Evolutionary conservation across 495 filamentous ascomycete genomes (phyloP), one percentile per base, ranked within the genome.

Genomic region (Staphylotrichum tortipilum): DNA sequence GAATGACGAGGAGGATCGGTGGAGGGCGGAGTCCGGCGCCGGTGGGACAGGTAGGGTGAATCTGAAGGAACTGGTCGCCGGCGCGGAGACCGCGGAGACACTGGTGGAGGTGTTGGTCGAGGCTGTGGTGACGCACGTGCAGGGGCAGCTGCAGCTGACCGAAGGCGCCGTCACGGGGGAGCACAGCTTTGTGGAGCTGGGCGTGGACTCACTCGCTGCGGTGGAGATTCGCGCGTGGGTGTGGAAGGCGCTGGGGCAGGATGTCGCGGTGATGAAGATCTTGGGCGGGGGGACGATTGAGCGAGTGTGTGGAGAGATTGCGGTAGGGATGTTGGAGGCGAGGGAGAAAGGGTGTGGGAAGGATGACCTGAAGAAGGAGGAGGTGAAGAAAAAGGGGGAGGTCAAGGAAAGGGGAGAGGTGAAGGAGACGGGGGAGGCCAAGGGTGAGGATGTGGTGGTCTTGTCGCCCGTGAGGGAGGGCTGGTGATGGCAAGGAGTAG

Each of bases 261-360:
- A 78, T 33, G 50, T 80, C 2, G 70, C 73, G 4, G 75, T 79
- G 4, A 68, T 78, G 41, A 75, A 80, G 62, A 69, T 79, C 29
- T 44, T 80, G 3, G 57, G 67, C 7, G 70, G 65, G 10, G 55
- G 55, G 18, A 68, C 69, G 30, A 66, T 76, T 45, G 9, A 35
- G 12, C 50, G 60, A 15, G 44, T 73, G 50, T 56, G 49, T 31
- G 17, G 23, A 3, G 58, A 59, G 2, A 47, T 59, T 15, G 60
- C 44, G 10, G 34, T n/a, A 10, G n/a, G 9, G 9, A 45, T 55
- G 4, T n/a, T 58, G 41, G 39, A 49, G 2, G n/a, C 23, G 2
- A 19, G 53, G 10, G 24, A 12, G 8, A n/a, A n/a, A n/a, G n/a
- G n/a, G n/a, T n/a, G n/a, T n/a, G n/a, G n/a, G n/a, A n/a, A n/a